These are phyloP conservation scores for Cercospora sojina DNA, from an alignment of 2,329 filamentous ascomycete genomes.

Conservation along the genomic window DNA sequence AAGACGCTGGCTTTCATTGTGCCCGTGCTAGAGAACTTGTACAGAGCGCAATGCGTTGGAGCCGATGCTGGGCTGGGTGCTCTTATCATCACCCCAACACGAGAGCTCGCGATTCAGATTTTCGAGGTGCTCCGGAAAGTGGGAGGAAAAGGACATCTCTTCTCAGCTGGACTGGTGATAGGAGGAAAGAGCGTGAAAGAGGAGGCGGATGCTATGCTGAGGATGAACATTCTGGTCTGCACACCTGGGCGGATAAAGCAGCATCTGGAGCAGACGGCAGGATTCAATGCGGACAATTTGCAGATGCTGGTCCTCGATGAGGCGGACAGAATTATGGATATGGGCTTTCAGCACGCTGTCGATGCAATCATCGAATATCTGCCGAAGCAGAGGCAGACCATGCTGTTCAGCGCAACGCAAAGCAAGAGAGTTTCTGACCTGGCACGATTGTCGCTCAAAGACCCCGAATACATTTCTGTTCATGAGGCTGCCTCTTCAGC, in stretches of 20 bases:
- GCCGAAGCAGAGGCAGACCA: conserved; percentile 79
- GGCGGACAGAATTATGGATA: conserved; percentile 94
- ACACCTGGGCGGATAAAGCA: conserved; percentile 94
- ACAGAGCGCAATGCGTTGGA: conserved; percentile 84
- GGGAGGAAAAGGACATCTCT: conserved; percentile 76
- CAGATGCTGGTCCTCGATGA: conserved; percentile 94
- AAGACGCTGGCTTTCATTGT: conserved; percentile 93
- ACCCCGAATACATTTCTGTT: conserved; percentile 93
- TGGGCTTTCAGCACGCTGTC: conserved; percentile 88
- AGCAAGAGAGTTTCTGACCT: conserved; percentile 92
- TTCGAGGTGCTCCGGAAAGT: conserved; percentile 92
- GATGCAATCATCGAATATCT: conserved; percentile 93
- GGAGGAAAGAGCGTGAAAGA: conserved; percentile 89
- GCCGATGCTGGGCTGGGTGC: conserved; percentile 83
- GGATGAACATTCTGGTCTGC: conserved; percentile 97
- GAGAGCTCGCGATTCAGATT: conserved; percentile 93
- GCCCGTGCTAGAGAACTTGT: conserved; percentile 88
- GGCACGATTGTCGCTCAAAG: conserved; percentile 78
- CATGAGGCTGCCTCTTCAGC: conserved; percentile 78
- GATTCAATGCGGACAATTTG: conserved; percentile 84
- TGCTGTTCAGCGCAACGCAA: conserved; percentile 95
- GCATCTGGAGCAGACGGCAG: conserved; percentile 89
- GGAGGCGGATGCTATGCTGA: conserved; percentile 75
- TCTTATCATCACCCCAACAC: conserved; percentile 87
- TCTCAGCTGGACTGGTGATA: conserved; percentile 90